Base-by-base conservation (phyloP, 768 basidiomycete genomes). In the Mycena alexandri region DNA sequence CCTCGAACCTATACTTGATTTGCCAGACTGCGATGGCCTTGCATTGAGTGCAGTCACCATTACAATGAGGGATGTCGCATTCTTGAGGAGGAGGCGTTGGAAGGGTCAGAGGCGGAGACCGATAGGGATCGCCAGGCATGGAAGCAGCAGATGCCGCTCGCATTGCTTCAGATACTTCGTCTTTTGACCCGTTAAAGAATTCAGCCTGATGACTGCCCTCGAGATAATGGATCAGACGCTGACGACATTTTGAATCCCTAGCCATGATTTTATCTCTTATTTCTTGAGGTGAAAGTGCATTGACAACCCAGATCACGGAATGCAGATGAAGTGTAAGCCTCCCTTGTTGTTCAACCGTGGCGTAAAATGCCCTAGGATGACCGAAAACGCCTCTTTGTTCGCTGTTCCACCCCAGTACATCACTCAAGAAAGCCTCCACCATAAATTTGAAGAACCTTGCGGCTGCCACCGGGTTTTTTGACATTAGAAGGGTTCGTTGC, bases 271-370 rank as follows among this genome's bases (percentile, higher is more conserved):
- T 50, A 12, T 81, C 73, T 33, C 75, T 42, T 12, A 82, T 80
- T 57, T 82, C 73, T 60, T 82, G 75, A 5, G 79, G 82, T 14
- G 77, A 69, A 0, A 78, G 48, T 5, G 61, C 62, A n/a, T 74
- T 71, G 33, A 34, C 17, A 2, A 83, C 73, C 80, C 81, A 84
- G 1, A 82, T 22, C 1, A 83, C 43, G 41, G 79, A 25, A 67
- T 83, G 81, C 3, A 81, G 47, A 73, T 84, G 83, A 3, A 84
- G 55, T 0, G 79, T 81, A 0, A 80, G 59, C 7, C 75, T 51
- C 0, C 80, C 81, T 70, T 83, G 81, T 63, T 78, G 74, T 61
- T 82, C 81, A 55, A 80, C 75, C 1, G 72, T 75, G 10, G 75
- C 76, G 73, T 77, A 78, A 65, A 79, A 81, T 0, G 72, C 78